Conservation (phyloP, 2,329 filamentous ascomycete species). For the Penicillium sp. region DNA sequence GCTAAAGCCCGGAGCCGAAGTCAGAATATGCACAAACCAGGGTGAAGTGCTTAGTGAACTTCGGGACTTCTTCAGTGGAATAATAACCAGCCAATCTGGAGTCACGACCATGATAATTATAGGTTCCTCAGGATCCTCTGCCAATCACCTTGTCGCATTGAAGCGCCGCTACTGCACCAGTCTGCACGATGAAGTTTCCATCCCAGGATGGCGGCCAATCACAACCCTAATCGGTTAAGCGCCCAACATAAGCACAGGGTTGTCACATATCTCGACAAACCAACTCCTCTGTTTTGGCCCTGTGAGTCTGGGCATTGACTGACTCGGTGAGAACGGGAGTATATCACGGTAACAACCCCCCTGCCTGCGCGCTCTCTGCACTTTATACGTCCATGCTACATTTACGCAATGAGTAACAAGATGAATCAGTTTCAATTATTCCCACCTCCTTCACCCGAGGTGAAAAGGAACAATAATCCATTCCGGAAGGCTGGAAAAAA, state of each 20-base stretch:
- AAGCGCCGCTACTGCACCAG: constrained; percentile 24
- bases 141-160: constrained; percentile 16
- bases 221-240: constrained; percentile 26
- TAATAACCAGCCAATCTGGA: constrained; percentile 4
- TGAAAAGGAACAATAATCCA: constrained; percentile 32
- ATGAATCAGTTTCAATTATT: constrained; percentile 44
- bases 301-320: background rate
- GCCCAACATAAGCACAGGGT: constrained; percentile 28
- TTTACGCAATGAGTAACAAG: constrained; percentile 3
- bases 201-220: constrained; percentile 23
- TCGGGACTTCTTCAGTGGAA: constrained; percentile 7
- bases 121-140: background rate
- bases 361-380: constrained; percentile 12
- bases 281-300: constrained; percentile 6
- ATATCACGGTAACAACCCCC: constrained; percentile 25
- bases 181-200: constrained; percentile 17
- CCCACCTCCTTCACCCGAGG: constrained; percentile 34
- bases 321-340: constrained; percentile 10
- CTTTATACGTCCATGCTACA: constrained; percentile 1
- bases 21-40: background rate
- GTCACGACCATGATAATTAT: constrained; percentile 4
- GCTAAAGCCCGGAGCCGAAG: background rate
- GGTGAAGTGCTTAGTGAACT: background rate
- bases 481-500: constrained; percentile 32
- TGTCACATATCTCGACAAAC: constrained; percentile 18